phyloP scores from a whole-genome alignment of 208 protist species.

The Trypanosoma theileri region DNA sequence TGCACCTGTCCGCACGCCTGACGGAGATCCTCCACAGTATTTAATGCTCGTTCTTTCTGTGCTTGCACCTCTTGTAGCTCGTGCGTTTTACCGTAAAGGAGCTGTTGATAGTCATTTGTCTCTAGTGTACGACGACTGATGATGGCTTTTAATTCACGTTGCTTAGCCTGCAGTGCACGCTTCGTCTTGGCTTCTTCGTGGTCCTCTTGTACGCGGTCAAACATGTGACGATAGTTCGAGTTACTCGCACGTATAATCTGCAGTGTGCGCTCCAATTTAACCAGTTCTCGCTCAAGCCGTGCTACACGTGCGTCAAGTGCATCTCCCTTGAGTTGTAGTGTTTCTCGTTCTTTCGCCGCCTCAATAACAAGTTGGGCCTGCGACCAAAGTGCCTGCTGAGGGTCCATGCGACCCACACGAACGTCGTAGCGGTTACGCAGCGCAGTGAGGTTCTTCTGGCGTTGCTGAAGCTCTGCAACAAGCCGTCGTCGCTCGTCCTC shows the following conservation, averaged over 20 bases:
- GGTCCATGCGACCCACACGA: slow-evolving; percentile 72
- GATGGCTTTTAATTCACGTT: slow-evolving; percentile 57
- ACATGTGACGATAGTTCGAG: slow-evolving; percentile 72
- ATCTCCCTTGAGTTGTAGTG: slow-evolving; percentile 82
- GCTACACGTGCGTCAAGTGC: slow-evolving; percentile 75
- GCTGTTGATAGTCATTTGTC: slow-evolving; percentile 63
- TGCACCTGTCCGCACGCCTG: slow-evolving; percentile 39
- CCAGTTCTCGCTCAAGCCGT: slow-evolving; percentile 71
- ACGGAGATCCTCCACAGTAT: slow-evolving; percentile 29
- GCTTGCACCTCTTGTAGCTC: slow-evolving; percentile 49
- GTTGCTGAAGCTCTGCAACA: slow-evolving; percentile 69
- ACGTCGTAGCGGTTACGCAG: slow-evolving; percentile 78
- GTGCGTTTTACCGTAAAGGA: slow-evolving; percentile 37
- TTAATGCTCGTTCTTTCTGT: slow-evolving; percentile 33
- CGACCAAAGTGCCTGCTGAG: slow-evolving; percentile 52
- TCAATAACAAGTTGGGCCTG: slow-evolving; percentile 87
- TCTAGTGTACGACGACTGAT: slow-evolving; percentile 66
- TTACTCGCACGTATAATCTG: slow-evolving; percentile 75
- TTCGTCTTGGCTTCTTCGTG: slow-evolving; percentile 57
- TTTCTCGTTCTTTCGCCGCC: slow-evolving; percentile 84
- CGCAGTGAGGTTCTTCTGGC: slow-evolving; percentile 53
- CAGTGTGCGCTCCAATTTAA: slow-evolving; percentile 85
- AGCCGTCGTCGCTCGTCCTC: slow-evolving; percentile 83
- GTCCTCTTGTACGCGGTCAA: slow-evolving; percentile 52
- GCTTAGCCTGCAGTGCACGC: slow-evolving; percentile 61